phyloP scores from a whole-genome alignment of 345 rosid species.

The Corchorus capsularis region DNA sequence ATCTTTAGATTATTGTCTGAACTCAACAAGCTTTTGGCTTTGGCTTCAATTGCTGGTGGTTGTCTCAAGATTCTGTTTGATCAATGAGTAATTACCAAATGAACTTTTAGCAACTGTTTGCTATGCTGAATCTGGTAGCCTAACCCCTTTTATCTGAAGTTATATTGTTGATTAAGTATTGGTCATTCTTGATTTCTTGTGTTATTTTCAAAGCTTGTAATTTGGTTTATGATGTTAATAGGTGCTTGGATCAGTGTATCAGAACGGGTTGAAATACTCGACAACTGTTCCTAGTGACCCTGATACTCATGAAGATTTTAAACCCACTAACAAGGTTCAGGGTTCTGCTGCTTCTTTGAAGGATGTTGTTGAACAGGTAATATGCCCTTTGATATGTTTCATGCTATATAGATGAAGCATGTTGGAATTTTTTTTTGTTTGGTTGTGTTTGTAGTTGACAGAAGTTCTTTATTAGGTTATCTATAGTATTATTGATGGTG shows the following conservation, averaged over 20 bases:
- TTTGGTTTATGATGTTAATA: constrained; percentile 28
- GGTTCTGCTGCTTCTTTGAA: constrained; percentile 51
- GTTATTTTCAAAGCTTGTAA: not conserved
- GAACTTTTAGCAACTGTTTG: not conserved
- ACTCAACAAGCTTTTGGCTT: not conserved
- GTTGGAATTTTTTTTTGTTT: constrained; percentile 4
- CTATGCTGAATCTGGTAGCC: not conserved
- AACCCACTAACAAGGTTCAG: constrained; percentile 57
- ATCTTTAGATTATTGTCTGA: not conserved
- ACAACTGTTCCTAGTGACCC: constrained; percentile 66
- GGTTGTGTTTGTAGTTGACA: not conserved
- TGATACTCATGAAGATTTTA: constrained; percentile 88
- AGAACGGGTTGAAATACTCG: constrained; percentile 48
- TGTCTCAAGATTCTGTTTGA: not conserved
- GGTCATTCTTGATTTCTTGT: not conserved
- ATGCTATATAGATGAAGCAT: not conserved
- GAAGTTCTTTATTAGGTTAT: not conserved
- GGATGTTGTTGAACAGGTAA: constrained; percentile 80
- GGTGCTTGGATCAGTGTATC: constrained; percentile 47
- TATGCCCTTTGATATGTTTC: constrained; percentile 1
- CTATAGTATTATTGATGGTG: constrained; percentile 3
- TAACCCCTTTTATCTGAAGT: not conserved
- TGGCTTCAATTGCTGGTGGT: not conserved
- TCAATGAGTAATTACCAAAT: not conserved
- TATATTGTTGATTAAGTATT: not conserved